These are phyloP conservation scores for Paecilomyces sp. DNA, from an alignment of 2,329 filamentous ascomycete species.

Conservation along the genomic window DNA sequence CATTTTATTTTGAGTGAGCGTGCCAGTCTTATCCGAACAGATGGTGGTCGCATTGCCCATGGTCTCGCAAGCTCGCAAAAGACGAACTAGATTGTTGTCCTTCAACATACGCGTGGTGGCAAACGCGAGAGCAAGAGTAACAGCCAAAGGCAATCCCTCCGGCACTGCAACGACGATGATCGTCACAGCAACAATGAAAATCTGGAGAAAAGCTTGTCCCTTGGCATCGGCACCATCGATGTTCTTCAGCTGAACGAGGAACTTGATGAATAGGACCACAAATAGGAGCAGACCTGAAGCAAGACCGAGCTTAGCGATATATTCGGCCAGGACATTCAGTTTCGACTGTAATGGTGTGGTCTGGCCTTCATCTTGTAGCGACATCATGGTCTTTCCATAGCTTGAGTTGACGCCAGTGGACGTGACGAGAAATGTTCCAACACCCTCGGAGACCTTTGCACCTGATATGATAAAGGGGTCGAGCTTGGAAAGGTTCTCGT, in stretches of 20 bases:
- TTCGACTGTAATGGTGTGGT: conserved; percentile 74
- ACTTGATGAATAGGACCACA: conserved; percentile 71
- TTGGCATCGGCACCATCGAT: conserved; percentile 44
- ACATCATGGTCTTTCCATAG: conserved; percentile 72
- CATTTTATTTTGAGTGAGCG: conserved; percentile 59
- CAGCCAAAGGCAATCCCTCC: conserved; percentile 54
- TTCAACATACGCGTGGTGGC: conserved; percentile 57
- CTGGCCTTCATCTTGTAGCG: conserved; percentile 66
- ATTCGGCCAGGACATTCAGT: conserved; percentile 68
- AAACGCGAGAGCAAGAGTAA: conserved; percentile 56
- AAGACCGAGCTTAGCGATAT: conserved; percentile 69
- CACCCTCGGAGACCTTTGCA: conserved; percentile 67
- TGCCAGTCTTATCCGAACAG: conserved; percentile 61
- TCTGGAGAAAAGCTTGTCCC: conserved; percentile 51
- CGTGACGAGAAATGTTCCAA: conserved; percentile 69
- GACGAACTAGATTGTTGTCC: conserved; percentile 56
- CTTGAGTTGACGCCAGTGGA: conserved; percentile 67
- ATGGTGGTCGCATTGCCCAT: conserved; percentile 60
- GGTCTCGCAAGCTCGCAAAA: conserved; percentile 54
- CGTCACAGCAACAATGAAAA: conserved; percentile 53
- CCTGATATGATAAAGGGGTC: conserved; percentile 79
- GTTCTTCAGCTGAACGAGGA: conserved; percentile 54
- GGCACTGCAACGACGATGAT: conserved; percentile 55
- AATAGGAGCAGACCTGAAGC: conserved; percentile 69
- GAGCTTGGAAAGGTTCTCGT: conserved; percentile 55